phyloP scores from a whole-genome alignment of 2,329 filamentous ascomycete species.

The Exophiala aquamarina region DNA sequence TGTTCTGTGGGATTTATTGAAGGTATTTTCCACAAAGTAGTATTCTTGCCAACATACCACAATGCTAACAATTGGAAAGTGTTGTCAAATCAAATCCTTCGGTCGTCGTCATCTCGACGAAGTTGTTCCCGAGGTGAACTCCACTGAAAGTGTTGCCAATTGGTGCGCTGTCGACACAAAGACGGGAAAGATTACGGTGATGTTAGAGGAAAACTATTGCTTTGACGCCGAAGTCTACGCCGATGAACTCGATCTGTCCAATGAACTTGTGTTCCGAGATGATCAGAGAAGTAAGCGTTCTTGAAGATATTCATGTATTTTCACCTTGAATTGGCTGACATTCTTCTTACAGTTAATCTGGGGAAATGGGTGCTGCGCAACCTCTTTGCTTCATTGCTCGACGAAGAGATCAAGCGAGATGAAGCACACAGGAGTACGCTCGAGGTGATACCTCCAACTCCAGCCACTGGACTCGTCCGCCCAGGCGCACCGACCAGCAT shows the following conservation, averaged over 20 bases:
- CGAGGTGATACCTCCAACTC: constrained; percentile 61
- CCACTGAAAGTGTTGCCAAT: constrained; percentile 82
- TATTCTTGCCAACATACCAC: neutral
- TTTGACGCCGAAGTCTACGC: constrained; percentile 98
- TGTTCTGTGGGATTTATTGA: constrained; percentile 88
- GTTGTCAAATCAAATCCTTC: constrained; percentile 83
- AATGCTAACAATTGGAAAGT: constrained; percentile 52
- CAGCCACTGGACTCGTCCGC: constrained; percentile 31
- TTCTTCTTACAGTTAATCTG: constrained; percentile 70
- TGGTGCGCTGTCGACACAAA: constrained; percentile 96
- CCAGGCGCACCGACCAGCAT: constrained; percentile 26
- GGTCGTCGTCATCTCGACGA: constrained; percentile 93
- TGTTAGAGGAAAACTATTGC: constrained; percentile 90
- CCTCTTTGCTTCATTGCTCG: constrained; percentile 83
- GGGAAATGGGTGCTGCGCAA: constrained; percentile 96
- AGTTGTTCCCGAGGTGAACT: constrained; percentile 83
- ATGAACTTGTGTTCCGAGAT: constrained; percentile 78
- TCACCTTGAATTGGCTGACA: neutral
- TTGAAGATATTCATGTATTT: neutral
- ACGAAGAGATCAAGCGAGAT: constrained; percentile 86
- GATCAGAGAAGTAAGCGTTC: constrained; percentile 79
- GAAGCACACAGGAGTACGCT: constrained; percentile 69
- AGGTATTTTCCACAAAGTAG: constrained; percentile 53
- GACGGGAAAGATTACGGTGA: constrained; percentile 86
- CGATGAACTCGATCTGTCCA: constrained; percentile 75